Evolutionary conservation across 2,329 filamentous ascomycete species (phyloP).

Genomic region (Botrytis cinerea): DNA sequence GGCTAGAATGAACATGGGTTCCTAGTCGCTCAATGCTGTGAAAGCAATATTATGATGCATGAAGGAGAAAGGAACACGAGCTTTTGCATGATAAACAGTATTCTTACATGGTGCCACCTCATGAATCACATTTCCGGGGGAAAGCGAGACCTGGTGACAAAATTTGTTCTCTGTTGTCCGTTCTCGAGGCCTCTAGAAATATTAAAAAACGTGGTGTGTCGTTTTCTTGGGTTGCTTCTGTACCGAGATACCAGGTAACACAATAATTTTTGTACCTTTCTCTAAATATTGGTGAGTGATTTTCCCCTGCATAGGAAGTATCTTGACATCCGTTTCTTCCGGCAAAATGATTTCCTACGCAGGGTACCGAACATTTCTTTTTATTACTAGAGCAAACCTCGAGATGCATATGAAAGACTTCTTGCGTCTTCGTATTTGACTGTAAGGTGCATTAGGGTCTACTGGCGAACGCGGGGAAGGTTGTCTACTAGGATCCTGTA

Average conservation of each 20-base stretch:
- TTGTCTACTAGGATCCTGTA: background rate
- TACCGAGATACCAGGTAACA: background rate
- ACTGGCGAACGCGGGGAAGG: slow-evolving; percentile 22
- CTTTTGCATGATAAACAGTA: slow-evolving; percentile 17
- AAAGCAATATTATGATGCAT: slow-evolving; percentile 25
- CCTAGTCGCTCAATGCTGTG: slow-evolving; percentile 18
- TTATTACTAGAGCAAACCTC: background rate
- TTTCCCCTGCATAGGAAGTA: slow-evolving; percentile 10
- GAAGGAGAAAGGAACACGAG: slow-evolving; percentile 19
- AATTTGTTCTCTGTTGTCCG: slow-evolving; percentile 18
- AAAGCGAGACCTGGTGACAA: slow-evolving; percentile 22
- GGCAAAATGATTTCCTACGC: background rate
- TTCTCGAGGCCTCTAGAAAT: slow-evolving; percentile 7
- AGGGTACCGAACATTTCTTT: background rate
- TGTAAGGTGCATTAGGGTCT: slow-evolving; percentile 8
- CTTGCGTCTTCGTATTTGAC: slow-evolving; percentile 9
- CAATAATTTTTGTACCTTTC: background rate
- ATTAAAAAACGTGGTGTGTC: slow-evolving; percentile 7
- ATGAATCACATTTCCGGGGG: slow-evolving; percentile 15
- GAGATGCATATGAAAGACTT: background rate
- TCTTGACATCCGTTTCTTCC: background rate
- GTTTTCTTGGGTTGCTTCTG: background rate
- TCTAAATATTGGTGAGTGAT: background rate
- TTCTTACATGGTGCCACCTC: slow-evolving; percentile 19
- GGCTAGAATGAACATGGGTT: slow-evolving; percentile 20